Evolutionary conservation across 78 protist genomes (phyloP).

Genomic region (Emiliania huxleyi): DNA sequence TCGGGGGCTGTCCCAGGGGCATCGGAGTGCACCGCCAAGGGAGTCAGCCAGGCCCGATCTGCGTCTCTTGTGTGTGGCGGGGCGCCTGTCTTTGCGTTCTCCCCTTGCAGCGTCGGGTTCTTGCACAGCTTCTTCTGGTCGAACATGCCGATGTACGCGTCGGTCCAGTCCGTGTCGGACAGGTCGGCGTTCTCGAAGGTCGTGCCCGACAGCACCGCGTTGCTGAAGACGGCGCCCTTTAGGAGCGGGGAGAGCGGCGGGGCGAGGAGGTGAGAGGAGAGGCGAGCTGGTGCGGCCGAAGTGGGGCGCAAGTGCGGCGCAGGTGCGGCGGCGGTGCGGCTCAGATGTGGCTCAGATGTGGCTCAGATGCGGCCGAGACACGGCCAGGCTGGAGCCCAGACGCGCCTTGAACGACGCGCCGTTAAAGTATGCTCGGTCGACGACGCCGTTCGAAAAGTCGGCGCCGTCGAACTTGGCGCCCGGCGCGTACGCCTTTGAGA

Average conservation of each 20-base stretch:
- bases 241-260: no score
- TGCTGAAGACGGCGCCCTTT: conserved; percentile 3
- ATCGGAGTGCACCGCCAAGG: no score
- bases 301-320: no score
- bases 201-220: conserved; percentile 36
- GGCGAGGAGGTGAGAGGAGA: no score
- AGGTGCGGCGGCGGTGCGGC: no score
- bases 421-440: conserved; percentile 33
- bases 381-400: no score
- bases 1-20: no score
- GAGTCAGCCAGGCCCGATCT: no score
- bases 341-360: no score
- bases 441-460: conserved; percentile 39
- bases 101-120: conserved; percentile 42
- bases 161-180: background rate
- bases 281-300: no score
- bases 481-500: conserved; percentile 41
- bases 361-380: no score
- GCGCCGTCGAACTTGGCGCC: conserved; percentile 43
- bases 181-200: background rate
- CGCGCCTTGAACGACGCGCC: conserved; percentile 7
- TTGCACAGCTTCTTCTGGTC: conserved; percentile 33
- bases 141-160: conserved; percentile 29
- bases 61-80: no score
- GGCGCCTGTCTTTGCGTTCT: conserved; percentile 24